Conservation (phyloP, 2,329 filamentous ascomycete species). For the Cercospora zeae-maydis region DNA sequence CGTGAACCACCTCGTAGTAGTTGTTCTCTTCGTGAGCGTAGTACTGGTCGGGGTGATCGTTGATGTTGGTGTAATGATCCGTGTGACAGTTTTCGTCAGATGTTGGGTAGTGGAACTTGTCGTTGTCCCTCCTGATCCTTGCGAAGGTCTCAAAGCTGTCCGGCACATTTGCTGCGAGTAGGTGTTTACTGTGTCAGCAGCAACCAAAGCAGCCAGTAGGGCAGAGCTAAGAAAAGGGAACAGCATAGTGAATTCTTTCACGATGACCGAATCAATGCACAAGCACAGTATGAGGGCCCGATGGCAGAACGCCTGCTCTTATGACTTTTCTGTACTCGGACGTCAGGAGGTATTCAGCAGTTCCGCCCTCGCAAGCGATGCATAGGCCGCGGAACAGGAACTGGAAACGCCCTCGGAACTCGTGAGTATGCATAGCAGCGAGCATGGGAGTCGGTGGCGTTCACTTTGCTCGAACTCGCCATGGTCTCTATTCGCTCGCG, state of each 20-base stretch:
- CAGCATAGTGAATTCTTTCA: background rate
- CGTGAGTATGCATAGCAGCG: background rate
- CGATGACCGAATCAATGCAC: background rate
- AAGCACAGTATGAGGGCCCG: background rate
- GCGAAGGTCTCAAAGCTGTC: background rate
- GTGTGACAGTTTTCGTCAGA: background rate
- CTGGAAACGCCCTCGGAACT: background rate
- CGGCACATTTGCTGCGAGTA: background rate
- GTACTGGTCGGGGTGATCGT: slow-evolving; percentile 1
- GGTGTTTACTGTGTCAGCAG: slow-evolving; percentile 4
- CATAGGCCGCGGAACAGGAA: background rate
- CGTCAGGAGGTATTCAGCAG: background rate
- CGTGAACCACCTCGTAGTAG: slow-evolving; percentile 2
- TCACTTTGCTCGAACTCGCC: background rate
- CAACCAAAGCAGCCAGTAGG: background rate
- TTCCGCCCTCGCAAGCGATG: background rate
- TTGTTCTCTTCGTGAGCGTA: slow-evolving; percentile 4
- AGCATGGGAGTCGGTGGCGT: background rate
- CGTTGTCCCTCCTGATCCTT: background rate
- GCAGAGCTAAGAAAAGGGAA: background rate
- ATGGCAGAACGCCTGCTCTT: background rate
- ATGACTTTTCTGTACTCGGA: background rate
- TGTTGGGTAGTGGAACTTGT: background rate
- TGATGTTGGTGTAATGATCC: background rate
- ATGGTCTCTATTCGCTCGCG: background rate